These are phyloP conservation scores for Penicillium sp. DNA, from an alignment of 2,329 filamentous ascomycete species.

Conservation along the genomic window DNA sequence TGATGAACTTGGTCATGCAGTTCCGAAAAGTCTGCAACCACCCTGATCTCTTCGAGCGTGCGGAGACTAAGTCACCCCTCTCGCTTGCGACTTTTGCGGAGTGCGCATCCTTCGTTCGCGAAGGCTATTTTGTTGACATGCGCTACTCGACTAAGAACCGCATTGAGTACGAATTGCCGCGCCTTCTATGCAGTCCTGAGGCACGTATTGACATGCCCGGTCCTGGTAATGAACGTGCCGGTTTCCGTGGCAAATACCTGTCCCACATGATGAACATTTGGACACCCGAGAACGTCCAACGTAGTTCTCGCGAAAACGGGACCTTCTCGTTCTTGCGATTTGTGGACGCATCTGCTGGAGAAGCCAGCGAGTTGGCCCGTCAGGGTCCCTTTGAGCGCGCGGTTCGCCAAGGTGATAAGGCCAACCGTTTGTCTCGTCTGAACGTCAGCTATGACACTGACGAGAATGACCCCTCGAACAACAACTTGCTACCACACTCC, in stretches of 20 bases:
- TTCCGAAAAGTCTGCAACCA: slow-evolving; percentile 99
- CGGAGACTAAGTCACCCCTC: slow-evolving; percentile 85
- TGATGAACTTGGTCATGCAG: slow-evolving; percentile 99
- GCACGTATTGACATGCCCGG: slow-evolving; percentile 77
- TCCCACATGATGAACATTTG: slow-evolving; percentile 88
- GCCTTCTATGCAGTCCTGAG: slow-evolving; percentile 77
- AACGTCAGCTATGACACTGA: slow-evolving; percentile 70
- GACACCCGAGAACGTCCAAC: slow-evolving; percentile 75
- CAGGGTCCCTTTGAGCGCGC: slow-evolving; percentile 75
- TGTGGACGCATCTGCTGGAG: slow-evolving; percentile 73
- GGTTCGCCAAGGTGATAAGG: slow-evolving; percentile 56
- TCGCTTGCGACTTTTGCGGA: slow-evolving; percentile 88
- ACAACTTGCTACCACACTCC: slow-evolving; percentile 73
- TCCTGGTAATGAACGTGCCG: slow-evolving; percentile 72
- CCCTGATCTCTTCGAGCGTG: slow-evolving; percentile 93
- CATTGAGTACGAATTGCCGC: slow-evolving; percentile 83
- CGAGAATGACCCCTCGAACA: slow-evolving; percentile 59
- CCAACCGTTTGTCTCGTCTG: slow-evolving; percentile 67
- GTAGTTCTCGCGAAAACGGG: slow-evolving; percentile 63
- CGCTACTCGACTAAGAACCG: slow-evolving; percentile 85
- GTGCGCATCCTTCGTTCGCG: slow-evolving; percentile 91
- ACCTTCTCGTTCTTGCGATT: slow-evolving; percentile 92
- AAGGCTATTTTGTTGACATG: slow-evolving; percentile 78
- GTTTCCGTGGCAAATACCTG: slow-evolving; percentile 79
- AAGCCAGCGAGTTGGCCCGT: slow-evolving; percentile 72